phyloP scores from a whole-genome alignment of 257 asterid genomes.

The Coffea eugenioides region DNA sequence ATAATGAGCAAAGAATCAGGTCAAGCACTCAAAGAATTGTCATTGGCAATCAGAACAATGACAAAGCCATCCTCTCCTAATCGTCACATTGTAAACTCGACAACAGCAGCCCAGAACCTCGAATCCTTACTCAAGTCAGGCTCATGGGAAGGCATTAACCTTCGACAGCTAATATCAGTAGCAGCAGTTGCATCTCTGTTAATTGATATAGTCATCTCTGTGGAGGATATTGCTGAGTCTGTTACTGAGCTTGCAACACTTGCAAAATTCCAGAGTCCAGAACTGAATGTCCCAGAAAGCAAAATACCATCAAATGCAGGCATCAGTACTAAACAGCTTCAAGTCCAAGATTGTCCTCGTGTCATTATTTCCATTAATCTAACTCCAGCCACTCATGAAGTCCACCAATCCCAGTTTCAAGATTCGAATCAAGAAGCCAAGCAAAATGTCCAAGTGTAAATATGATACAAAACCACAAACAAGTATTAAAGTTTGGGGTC shows the following conservation, averaged over 20 bases:
- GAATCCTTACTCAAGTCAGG: conserved; percentile 46
- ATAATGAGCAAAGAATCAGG: conserved; percentile 63
- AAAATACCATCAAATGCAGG: conserved; percentile 1
- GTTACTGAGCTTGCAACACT: conserved; percentile 57
- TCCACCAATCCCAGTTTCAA: neutral
- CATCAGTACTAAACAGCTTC: neutral
- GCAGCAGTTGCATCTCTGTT: conserved; percentile 60
- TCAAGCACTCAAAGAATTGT: conserved; percentile 54
- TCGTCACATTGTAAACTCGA: conserved; percentile 36
- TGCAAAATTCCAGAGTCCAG: conserved; percentile 43
- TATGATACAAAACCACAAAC: neutral
- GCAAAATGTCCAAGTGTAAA: neutral
- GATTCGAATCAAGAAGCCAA: neutral
- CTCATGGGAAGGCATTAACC: conserved; percentile 32
- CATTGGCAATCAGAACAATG: conserved; percentile 51
- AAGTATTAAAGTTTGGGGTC: neutral
- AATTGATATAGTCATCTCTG: conserved; percentile 40
- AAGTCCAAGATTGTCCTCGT: conserved; percentile 1
- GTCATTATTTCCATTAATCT: conserved; percentile 2
- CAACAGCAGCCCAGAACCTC: conserved; percentile 41
- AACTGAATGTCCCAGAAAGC: neutral
- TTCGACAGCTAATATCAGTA: conserved; percentile 41
- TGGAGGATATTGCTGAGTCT: conserved; percentile 49
- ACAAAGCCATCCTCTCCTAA: conserved; percentile 34
- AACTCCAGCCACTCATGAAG: conserved; percentile 14